A percentile compares a stretch with the other conserved stretches of the same genome.
Conservation (phyloP, 1,284 basidiomycete genomes). For the Cryptococcus jaspeensis region DNA sequence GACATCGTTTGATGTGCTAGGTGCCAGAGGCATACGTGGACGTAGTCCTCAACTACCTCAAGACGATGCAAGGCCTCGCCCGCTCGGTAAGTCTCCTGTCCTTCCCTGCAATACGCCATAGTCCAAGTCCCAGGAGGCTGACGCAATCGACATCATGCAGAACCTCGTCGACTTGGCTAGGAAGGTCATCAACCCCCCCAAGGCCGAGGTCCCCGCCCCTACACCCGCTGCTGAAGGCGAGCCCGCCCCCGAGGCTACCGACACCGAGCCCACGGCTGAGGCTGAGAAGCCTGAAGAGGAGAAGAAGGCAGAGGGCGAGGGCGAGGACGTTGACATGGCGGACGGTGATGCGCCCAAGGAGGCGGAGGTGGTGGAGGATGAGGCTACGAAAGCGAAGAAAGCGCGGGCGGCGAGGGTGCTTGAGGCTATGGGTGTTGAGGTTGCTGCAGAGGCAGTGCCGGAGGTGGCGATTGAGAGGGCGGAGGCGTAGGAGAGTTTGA, state of each 20-base stretch:
- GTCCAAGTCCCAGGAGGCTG: too few species aligned
- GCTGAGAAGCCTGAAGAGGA: neutral
- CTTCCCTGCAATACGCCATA: neutral
- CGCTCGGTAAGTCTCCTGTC: conserved; percentile 23
- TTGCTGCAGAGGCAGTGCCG: too few species aligned
- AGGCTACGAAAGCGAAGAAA: conserved; percentile 2
- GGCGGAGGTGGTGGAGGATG: neutral
- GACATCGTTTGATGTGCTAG: conserved; percentile 4
- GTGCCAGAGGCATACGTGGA: conserved; percentile 34
- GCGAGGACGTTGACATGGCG: neutral
- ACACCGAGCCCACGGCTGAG: neutral
- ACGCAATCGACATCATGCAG: conserved; percentile 1
- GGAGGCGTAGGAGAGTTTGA: too few species aligned
- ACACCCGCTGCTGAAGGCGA: neutral
- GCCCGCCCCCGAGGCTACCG: neutral
- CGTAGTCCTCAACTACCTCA: conserved; percentile 34
- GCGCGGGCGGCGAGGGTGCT: conserved; percentile 26
- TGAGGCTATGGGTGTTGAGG: neutral
- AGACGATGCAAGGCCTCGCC: conserved; percentile 36
- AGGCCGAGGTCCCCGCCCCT: conserved; percentile 4
- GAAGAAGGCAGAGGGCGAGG: neutral
- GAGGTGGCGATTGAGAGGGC: too few species aligned
- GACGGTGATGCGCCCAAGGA: neutral
- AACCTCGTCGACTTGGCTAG: conserved; percentile 24
- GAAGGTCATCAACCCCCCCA: conserved; percentile 13